Percentiles rank a stretch among this genome's conserved stretches.
Conservation (phyloP, 148 eudicot genomes). For the Bassia scoparia region DNA sequence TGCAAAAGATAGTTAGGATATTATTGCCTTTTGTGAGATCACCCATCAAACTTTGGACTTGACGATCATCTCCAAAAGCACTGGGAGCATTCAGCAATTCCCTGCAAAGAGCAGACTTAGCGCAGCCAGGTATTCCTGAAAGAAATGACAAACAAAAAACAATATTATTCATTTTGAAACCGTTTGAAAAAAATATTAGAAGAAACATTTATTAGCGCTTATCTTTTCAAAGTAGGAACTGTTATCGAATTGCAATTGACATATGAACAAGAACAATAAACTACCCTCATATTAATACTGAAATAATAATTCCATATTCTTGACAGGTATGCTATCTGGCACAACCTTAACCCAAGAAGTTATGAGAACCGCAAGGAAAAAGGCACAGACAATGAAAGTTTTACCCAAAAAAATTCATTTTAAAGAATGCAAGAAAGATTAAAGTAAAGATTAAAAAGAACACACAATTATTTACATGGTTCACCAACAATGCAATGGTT, state of each 20-base stretch:
- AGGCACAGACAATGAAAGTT: no score
- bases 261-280: neutral
- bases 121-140: conserved; percentile 97
- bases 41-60: conserved; percentile 84
- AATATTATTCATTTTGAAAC: neutral
- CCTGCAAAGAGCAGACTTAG: conserved; percentile 92
- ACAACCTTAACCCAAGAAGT: neutral
- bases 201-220: neutral
- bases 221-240: conserved; percentile 4
- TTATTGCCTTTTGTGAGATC: conserved; percentile 78
- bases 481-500: no score
- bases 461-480: no score
- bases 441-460: no score
- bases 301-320: neutral
- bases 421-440: no score
- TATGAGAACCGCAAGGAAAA: no score
- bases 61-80: conserved; percentile 74
- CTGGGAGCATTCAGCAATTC: conserved; percentile 55
- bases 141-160: conserved; percentile 4
- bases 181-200: neutral
- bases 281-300: neutral
- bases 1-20: neutral
- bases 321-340: neutral
- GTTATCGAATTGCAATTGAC: neutral
- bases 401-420: no score